phyloP scores from a whole-genome alignment of 352 stramenopile species.

The Pythium rhizo-oryzae region DNA sequence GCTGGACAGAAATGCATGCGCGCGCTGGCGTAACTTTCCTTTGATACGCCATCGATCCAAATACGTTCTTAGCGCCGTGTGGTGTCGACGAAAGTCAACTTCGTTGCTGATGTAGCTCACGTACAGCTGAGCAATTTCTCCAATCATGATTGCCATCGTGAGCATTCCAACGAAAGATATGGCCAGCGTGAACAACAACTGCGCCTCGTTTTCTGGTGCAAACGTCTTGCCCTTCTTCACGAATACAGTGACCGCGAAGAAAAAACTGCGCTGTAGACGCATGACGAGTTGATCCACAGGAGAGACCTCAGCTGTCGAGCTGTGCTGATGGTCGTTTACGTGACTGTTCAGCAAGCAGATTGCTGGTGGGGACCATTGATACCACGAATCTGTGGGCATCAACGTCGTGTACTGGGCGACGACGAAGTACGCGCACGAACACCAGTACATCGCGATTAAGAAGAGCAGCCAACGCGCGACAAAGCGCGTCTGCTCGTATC shows the following conservation, averaged over 20 bases:
- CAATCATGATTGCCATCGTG: slow-evolving; percentile 76
- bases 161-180: slow-evolving; percentile 46
- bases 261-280: slow-evolving; percentile 43
- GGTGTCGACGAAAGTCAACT: slow-evolving; percentile 61
- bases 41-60: slow-evolving; percentile 23
- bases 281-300: slow-evolving; percentile 24
- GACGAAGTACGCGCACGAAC: slow-evolving; percentile 51
- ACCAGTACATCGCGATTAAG: slow-evolving; percentile 60
- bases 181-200: slow-evolving; percentile 26
- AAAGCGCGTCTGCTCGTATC: slow-evolving; percentile 57
- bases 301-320: neutral
- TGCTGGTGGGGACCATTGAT: slow-evolving; percentile 41
- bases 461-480: slow-evolving; percentile 60
- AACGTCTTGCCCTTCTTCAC: slow-evolving; percentile 38
- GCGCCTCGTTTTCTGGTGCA: slow-evolving; percentile 14
- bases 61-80: slow-evolving; percentile 59
- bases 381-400: slow-evolving; percentile 28
- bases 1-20: slow-evolving; percentile 28
- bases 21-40: slow-evolving; percentile 19
- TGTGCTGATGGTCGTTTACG: too few species aligned
- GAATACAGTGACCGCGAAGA: slow-evolving; percentile 30
- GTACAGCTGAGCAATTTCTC: slow-evolving; percentile 61
- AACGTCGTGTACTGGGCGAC: slow-evolving; percentile 28
- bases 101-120: slow-evolving; percentile 35
- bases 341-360: slow-evolving; percentile 17